Conservation (phyloP, 192 early-diverging fungal genomes). For the Phycomyces nitens region DNA sequence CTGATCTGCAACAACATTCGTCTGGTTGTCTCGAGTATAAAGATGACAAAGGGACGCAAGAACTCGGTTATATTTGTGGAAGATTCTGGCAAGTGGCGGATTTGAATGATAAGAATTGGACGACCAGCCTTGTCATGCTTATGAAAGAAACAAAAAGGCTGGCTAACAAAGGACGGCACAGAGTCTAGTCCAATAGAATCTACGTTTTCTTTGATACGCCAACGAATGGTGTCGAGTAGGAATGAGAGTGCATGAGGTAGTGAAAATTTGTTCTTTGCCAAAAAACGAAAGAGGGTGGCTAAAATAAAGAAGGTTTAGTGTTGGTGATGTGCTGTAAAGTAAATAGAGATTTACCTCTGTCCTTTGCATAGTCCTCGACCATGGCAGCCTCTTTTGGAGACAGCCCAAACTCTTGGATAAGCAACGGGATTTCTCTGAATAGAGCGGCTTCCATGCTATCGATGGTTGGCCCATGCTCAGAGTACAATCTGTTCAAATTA, state of each 20-base stretch:
- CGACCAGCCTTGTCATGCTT: conserved; percentile 31
- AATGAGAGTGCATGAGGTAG: conserved; percentile 26
- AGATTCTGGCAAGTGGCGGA: conserved; percentile 23
- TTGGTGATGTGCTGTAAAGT: neutral
- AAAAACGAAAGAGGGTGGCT: conserved; percentile 43
- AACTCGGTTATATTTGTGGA: conserved; percentile 14
- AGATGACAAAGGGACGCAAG: conserved; percentile 31
- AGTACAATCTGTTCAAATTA: conserved; percentile 14
- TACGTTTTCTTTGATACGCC: conserved; percentile 33
- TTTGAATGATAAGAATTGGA: conserved; percentile 29
- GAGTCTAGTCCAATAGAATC: conserved; percentile 19
- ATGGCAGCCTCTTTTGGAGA: conserved; percentile 1
- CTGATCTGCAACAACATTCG: conserved; percentile 24
- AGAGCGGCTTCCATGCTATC: conserved; percentile 30
- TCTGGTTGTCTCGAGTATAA: conserved; percentile 32
- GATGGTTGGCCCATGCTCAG: conserved; percentile 6
- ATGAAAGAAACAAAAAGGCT: conserved; percentile 37
- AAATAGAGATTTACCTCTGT: conserved; percentile 14
- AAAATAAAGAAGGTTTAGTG: neutral
- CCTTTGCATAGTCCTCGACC: conserved; percentile 26
- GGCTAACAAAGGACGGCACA: conserved; percentile 16
- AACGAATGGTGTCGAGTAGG: conserved; percentile 33
- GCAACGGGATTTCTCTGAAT: conserved; percentile 21
- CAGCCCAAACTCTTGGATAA: conserved; percentile 21
- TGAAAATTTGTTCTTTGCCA: conserved; percentile 27